Evolutionary conservation across 192 early-diverging fungal species (phyloP).

Genomic region (Coemansia sp.): DNA sequence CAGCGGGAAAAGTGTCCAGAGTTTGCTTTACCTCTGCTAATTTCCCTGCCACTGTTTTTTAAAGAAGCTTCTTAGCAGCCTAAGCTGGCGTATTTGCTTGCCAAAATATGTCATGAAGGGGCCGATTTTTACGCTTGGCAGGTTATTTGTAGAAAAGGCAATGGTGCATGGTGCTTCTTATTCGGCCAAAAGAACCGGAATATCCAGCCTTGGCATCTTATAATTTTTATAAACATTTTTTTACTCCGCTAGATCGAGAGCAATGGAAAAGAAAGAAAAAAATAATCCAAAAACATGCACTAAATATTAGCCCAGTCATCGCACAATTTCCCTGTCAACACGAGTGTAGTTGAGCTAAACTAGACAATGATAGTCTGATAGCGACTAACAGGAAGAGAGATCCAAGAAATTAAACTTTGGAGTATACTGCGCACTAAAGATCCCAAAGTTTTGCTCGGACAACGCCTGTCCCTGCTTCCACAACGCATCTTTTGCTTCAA

Average conservation of each 20-base stretch:
- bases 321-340: too few species aligned
- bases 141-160: too few species aligned
- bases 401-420: conserved; percentile 12
- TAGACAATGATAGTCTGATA: not conserved
- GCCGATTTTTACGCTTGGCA: too few species aligned
- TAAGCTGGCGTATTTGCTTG: too few species aligned
- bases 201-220: not conserved
- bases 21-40: too few species aligned
- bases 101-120: too few species aligned
- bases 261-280: not conserved
- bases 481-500: conserved; percentile 51
- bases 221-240: not conserved
- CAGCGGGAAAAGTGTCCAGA: not conserved
- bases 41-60: too few species aligned
- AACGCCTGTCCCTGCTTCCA: conserved; percentile 31
- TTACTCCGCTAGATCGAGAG: not conserved
- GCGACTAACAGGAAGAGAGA: not conserved
- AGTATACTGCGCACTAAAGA: conserved; percentile 21
- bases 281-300: too few species aligned
- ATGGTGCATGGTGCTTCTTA: too few species aligned
- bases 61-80: too few species aligned
- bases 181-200: not conserved
- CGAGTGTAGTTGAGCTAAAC: too few species aligned
- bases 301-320: too few species aligned
- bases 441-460: conserved; percentile 50